A percentile compares a stretch with the other conserved stretches of the same genome.
Evolutionary conservation across 768 basidiomycete genomes (phyloP).

Genomic region (Polyporus arcularius): DNA sequence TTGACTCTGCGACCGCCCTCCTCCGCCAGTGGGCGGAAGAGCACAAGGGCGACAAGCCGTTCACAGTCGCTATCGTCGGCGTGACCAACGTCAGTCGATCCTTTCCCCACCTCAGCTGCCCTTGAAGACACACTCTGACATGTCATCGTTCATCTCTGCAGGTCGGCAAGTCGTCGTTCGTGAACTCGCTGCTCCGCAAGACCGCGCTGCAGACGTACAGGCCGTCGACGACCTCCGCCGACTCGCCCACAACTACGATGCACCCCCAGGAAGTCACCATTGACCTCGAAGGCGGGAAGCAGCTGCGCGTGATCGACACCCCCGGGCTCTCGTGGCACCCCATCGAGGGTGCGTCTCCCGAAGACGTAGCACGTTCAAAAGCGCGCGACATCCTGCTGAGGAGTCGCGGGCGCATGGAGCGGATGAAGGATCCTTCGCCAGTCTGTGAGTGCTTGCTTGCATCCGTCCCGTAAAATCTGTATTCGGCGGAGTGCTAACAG

Average conservation of each 20-base stretch:
- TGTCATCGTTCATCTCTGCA: slow-evolving; percentile 28
- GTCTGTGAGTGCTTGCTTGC: slow-evolving; percentile 52
- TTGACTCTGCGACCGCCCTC: slow-evolving; percentile 48
- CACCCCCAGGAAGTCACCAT: slow-evolving; percentile 63
- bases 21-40: slow-evolving; percentile 50
- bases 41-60: slow-evolving; percentile 48
- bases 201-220: slow-evolving; percentile 58
- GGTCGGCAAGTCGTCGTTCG: slow-evolving; percentile 83
- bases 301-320: slow-evolving; percentile 78
- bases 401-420: slow-evolving; percentile 79
- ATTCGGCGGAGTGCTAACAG: not conserved
- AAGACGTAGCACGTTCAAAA: slow-evolving; percentile 39
- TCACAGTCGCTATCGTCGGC: slow-evolving; percentile 82
- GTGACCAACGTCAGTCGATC: slow-evolving; percentile 65
- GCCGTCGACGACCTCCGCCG: slow-evolving; percentile 44
- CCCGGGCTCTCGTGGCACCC: slow-evolving; percentile 76
- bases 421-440: slow-evolving; percentile 76
- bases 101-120: slow-evolving; percentile 1
- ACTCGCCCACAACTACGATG: slow-evolving; percentile 72
- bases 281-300: slow-evolving; percentile 44
- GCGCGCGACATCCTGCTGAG: slow-evolving; percentile 78
- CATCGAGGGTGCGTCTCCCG: slow-evolving; percentile 37
- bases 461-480: not conserved
- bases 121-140: not conserved
- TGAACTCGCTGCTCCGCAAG: slow-evolving; percentile 72